Base-by-base conservation (phyloP, 148 eudicot species). In the Beta vulgaris region DNA sequence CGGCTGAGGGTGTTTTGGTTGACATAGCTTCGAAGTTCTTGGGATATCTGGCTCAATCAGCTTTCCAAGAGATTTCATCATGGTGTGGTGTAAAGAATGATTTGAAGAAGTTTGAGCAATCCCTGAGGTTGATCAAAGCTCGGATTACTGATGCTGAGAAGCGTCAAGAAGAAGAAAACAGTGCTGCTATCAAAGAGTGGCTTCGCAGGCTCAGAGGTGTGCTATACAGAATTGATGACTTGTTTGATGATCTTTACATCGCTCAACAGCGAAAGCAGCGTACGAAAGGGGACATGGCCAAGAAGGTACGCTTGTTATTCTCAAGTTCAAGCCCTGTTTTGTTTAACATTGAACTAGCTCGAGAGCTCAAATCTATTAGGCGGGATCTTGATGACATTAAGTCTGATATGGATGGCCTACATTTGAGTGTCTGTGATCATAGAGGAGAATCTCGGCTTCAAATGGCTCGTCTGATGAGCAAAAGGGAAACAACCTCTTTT, bases 401-500 rank as follows among this genome's bases (percentile, higher is more conserved):
- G 73, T 76, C 73, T 12, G 55, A 68, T 6, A 76, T 76, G 73
- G 54, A 39, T 55, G 31, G 42, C 14, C 29, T 57, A 11, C 55
- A 57, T 44, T 49, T 68, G 63, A 32, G 6, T 5, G 67, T 9
- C 40, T 7, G 19, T 36, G 57, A 21, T 16, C 13, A 2, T 36
- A 7, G 11, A 0, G 43, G 36, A 1, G 35, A 42, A 28, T 16
- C 2, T 18, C 51, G 39, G 15, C 63, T 23, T 8, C 54, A 64
- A 16, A 25, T 21, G 3, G 23, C 12, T 9, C 44, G 36, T 42
- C 29, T 76, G 42, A 15, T 68, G 40, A 11, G 1, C 5, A 35
- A n/a, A 28, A 55, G 78, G 63, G 78, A 68, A 76, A 76, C 66
- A 1, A 29, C 49, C 42, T 68, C 78, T 55, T 40, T 54, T 53